Evolutionary conservation across 2,329 filamentous ascomycete species (phyloP).

Genomic region (Talaromyces sp.): DNA sequence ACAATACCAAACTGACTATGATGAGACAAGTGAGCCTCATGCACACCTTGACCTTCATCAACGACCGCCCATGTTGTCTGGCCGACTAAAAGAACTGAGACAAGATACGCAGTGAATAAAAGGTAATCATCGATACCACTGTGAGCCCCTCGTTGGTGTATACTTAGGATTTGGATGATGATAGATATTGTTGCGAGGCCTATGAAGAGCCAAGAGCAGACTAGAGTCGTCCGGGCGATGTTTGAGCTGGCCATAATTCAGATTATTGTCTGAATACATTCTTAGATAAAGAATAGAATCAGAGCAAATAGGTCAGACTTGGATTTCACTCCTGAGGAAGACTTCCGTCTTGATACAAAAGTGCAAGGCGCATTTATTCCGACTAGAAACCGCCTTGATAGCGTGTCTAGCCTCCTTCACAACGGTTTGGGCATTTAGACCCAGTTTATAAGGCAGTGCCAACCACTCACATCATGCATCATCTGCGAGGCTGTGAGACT

Average conservation of each 20-base stretch:
- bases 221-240: not conserved
- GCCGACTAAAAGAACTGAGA: not conserved
- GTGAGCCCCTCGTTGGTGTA: not conserved
- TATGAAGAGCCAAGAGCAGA: slow-evolving; percentile 5
- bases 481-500: not conserved
- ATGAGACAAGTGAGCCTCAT: not conserved
- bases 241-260: not conserved
- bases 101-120: not conserved
- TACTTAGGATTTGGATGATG: not conserved
- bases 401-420: not conserved
- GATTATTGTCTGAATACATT: not conserved
- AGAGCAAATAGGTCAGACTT: not conserved
- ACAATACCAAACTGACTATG: not conserved
- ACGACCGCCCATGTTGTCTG: slow-evolving; percentile 9
- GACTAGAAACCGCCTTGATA: not conserved
- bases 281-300: not conserved
- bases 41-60: slow-evolving; percentile 5
- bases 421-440: not conserved
- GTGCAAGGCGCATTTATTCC: not conserved
- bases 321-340: not conserved
- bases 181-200: not conserved
- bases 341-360: not conserved
- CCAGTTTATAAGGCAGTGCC: not conserved
- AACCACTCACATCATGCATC: not conserved
- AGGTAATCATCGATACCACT: not conserved